Conservation (phyloP, 768 basidiomycete genomes). For the Crassisporium funariophilum region DNA sequence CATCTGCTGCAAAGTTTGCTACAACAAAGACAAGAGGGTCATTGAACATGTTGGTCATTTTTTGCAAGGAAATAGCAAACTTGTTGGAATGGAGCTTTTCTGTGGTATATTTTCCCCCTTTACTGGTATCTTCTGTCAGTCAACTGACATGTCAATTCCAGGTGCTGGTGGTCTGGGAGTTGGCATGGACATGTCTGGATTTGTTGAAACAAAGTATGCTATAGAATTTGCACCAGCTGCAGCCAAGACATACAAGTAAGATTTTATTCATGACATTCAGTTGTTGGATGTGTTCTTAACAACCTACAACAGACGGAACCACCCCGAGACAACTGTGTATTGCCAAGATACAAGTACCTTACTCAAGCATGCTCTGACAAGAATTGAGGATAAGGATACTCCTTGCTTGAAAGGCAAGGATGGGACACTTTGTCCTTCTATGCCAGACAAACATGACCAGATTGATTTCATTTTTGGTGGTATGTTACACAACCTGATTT, state of each 20-base stretch:
- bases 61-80: slow-evolving; percentile 39
- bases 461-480: slow-evolving; percentile 79
- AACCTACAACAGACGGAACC: slow-evolving; percentile 72
- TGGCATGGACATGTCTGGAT: slow-evolving; percentile 62
- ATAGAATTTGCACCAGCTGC: slow-evolving; percentile 67
- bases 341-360: slow-evolving; percentile 65
- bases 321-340: slow-evolving; percentile 60
- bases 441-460: slow-evolving; percentile 60
- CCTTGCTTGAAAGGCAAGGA: slow-evolving; percentile 45
- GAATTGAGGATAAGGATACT: slow-evolving; percentile 38
- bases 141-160: slow-evolving; percentile 25
- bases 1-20: slow-evolving; percentile 43
- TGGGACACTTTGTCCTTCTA: slow-evolving; percentile 35
- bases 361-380: slow-evolving; percentile 58
- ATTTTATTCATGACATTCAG: slow-evolving; percentile 1
- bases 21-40: slow-evolving; percentile 28
- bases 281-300: not conserved
- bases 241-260: slow-evolving; percentile 64
- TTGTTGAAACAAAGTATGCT: slow-evolving; percentile 68
- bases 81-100: slow-evolving; percentile 69
- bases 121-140: not conserved
- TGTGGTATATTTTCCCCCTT: slow-evolving; percentile 45
- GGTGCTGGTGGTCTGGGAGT: slow-evolving; percentile 78
- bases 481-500: slow-evolving; percentile 29
- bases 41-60: slow-evolving; percentile 33